These are phyloP conservation scores for Sporothrix mexicana DNA, from an alignment of 2,329 filamentous ascomycete species.

Conservation along the genomic window DNA sequence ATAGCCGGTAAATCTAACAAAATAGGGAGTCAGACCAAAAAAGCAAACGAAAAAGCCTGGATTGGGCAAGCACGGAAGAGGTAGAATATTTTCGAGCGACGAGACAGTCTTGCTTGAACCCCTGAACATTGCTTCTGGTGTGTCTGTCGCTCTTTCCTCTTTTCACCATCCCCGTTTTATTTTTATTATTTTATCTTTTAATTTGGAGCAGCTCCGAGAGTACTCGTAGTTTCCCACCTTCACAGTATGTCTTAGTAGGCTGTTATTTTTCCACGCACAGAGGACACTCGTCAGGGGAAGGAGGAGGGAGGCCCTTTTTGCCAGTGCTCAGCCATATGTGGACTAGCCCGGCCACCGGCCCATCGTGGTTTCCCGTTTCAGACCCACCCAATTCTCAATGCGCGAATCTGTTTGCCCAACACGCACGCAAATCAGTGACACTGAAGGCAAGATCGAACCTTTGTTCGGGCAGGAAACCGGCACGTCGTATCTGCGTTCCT, in stretches of 20 bases:
- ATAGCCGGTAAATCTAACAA: not conserved
- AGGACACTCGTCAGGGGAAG: constrained; percentile 21
- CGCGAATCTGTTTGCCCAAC: constrained; percentile 4
- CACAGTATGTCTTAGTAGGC: not conserved
- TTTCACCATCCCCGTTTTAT: constrained; percentile 1
- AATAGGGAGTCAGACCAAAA: not conserved
- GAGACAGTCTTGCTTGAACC: constrained; percentile 13
- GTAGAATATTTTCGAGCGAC: not conserved
- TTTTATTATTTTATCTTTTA: constrained; percentile 13
- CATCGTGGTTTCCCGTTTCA: constrained; percentile 31
- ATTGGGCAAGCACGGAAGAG: not conserved
- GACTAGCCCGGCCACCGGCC: constrained; percentile 20
- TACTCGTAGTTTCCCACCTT: not conserved
- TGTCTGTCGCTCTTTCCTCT: not conserved
- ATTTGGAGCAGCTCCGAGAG: not conserved
- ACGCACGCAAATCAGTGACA: not conserved
- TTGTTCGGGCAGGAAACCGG: no score
- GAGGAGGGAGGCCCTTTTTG: not conserved
- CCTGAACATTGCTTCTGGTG: constrained; percentile 27
- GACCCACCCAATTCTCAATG: constrained; percentile 28
- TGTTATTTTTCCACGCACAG: constrained; percentile 18
- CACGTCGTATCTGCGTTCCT: not conserved
- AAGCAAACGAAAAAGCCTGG: not conserved
- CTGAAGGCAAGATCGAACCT: no score
- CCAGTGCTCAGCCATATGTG: not conserved